These are phyloP conservation scores for Ichthyophthirius multifiliis DNA, from an alignment of 169 alveolate species.

Conservation along the genomic window DNA sequence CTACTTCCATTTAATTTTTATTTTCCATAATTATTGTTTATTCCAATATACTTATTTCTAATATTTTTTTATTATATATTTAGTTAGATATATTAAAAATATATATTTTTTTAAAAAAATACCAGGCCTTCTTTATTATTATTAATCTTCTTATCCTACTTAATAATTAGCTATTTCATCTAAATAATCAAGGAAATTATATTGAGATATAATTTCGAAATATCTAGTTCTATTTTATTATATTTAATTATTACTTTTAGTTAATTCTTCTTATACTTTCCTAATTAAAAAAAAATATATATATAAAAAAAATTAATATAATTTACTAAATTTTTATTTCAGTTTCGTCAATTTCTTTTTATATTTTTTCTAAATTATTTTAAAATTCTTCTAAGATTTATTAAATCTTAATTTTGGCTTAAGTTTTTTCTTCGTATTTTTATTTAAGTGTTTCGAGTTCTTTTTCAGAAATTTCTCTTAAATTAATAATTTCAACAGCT, in stretches of 20 bases:
- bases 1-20: not conserved
- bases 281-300: not conserved
- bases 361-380: slow-evolving; percentile 41
- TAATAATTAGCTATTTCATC: not conserved
- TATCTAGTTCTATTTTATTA: slow-evolving; percentile 10
- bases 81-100: not conserved
- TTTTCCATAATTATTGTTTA: not conserved
- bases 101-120: too few relatives aligned
- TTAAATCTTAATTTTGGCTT: slow-evolving; percentile 12
- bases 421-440: not conserved
- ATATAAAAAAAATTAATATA: not conserved
- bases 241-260: not conserved
- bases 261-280: slow-evolving; percentile 18
- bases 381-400: slow-evolving; percentile 30
- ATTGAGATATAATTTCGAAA: not conserved
- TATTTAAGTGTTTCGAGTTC: slow-evolving; percentile 5
- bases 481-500: slow-evolving; percentile 29
- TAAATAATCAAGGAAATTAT: slow-evolving; percentile 16
- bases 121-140: not conserved
- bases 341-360: slow-evolving; percentile 43
- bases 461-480: slow-evolving; percentile 10
- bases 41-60: not conserved
- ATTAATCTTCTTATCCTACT: not conserved
- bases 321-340: slow-evolving; percentile 40
- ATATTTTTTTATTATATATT: not conserved